A percentile compares a stretch with the other conserved stretches of the same genome.
These are phyloP conservation scores for Neurospora sp. DNA, from an alignment of 495 filamentous ascomycete genomes.

Conservation along the genomic window DNA sequence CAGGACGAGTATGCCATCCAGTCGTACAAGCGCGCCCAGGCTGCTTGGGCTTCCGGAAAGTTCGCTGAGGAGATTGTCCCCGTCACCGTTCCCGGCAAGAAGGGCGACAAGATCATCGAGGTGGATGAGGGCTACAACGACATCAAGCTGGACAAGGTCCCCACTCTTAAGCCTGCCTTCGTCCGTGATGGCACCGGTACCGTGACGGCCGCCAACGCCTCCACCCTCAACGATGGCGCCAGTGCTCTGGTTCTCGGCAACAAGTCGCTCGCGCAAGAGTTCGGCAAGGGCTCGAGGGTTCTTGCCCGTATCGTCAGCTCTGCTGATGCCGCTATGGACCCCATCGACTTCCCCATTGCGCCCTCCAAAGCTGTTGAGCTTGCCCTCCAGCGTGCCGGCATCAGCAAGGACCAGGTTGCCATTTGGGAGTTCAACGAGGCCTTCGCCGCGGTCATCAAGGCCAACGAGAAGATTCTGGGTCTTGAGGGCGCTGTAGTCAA, in stretches of 20 bases:
- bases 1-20: conserved; percentile 87
- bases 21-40: conserved; percentile 78
- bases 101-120: conserved; percentile 67
- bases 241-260: conserved; percentile 80
- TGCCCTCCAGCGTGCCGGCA: conserved; percentile 78
- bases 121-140: conserved; percentile 84
- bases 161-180: conserved; percentile 84
- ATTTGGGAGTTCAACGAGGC: conserved; percentile 99
- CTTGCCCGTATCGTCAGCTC: conserved; percentile 75
- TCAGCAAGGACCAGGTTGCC: conserved; percentile 78
- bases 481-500: conserved; percentile 74
- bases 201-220: conserved; percentile 88
- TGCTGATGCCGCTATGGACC: conserved; percentile 86
- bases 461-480: conserved; percentile 84
- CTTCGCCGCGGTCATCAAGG: conserved; percentile 92
- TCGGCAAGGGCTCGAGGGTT: conserved; percentile 60
- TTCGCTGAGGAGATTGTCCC: conserved; percentile 84
- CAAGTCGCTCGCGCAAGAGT: conserved; percentile 64
- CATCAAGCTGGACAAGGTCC: conserved; percentile 74
- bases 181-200: conserved; percentile 73
- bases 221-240: conserved; percentile 88
- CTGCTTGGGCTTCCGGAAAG: conserved; percentile 68
- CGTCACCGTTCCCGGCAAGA: conserved; percentile 73
- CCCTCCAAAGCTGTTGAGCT: conserved; percentile 87
- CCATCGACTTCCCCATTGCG: conserved; percentile 91